Percentiles rank a stretch among this genome's conserved stretches.
Evolutionary conservation across 2,329 filamentous ascomycete genomes (phyloP).

Genomic region (Pseudofabraea citricarpa): DNA sequence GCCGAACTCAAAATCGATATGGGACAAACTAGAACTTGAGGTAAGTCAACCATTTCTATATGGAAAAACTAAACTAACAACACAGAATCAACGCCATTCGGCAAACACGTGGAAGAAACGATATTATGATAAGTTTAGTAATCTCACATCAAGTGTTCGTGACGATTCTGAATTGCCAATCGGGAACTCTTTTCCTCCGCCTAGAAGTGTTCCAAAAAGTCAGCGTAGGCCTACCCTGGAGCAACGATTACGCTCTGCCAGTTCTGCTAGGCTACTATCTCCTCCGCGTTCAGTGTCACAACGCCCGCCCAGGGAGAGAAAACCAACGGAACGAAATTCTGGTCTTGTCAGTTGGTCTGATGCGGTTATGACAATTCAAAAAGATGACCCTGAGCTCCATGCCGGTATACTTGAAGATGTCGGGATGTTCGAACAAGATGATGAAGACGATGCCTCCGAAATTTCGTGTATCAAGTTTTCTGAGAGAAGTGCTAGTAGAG

Average conservation of each 20-base stretch:
- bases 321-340: slow-evolving; percentile 19
- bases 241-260: too few relatives aligned
- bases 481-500: too few relatives aligned
- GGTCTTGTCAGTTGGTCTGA: slow-evolving; percentile 25
- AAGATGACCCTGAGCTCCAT: slow-evolving; percentile 21
- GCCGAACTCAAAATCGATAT: slow-evolving; percentile 9
- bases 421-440: slow-evolving; percentile 1
- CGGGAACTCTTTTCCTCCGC: too few relatives aligned
- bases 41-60: slow-evolving; percentile 8
- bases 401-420: slow-evolving; percentile 21
- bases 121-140: slow-evolving; percentile 13
- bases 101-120: slow-evolving; percentile 10
- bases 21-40: slow-evolving; percentile 17
- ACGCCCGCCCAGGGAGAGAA: slow-evolving; percentile 15
- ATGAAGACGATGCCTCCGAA: too few relatives aligned
- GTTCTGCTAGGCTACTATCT: too few relatives aligned
- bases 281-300: background rate
- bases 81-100: slow-evolving; percentile 17
- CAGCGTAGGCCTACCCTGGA: too few relatives aligned
- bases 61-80: slow-evolving; percentile 4
- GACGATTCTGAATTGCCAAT: too few relatives aligned
- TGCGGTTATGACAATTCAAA: slow-evolving; percentile 21
- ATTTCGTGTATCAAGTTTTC: too few relatives aligned
- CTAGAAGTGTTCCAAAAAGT: too few relatives aligned
- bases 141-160: too few relatives aligned